Percentiles rank a stretch among this genome's conserved stretches.
Conservation (phyloP, 495 filamentous ascomycete genomes). For the Cercophora scortea region DNA sequence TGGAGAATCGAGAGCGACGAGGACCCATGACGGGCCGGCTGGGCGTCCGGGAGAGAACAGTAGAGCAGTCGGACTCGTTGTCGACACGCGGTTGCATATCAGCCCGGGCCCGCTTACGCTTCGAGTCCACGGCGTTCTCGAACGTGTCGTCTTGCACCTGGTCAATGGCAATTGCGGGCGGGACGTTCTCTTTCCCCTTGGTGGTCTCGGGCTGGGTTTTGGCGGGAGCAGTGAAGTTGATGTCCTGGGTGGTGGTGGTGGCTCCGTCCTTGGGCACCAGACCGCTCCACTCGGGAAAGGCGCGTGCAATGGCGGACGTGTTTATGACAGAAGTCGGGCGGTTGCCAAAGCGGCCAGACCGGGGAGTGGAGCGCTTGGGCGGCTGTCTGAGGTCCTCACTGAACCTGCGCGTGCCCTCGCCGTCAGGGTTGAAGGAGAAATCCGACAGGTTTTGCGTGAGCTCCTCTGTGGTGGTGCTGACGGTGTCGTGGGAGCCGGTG, state of each 20-base stretch:
- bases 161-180: conserved; percentile 16
- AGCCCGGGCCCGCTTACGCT: conserved; percentile 22
- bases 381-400: conserved; percentile 12
- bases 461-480: conserved; percentile 34
- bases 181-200: conserved; percentile 31
- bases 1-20: conserved; percentile 21
- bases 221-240: conserved; percentile 10
- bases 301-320: conserved; percentile 54
- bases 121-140: conserved; percentile 17
- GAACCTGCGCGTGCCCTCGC: conserved; percentile 35
- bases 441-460: conserved; percentile 30
- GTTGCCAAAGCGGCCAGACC: conserved; percentile 22
- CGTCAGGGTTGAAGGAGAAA: conserved; percentile 37
- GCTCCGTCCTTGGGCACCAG: conserved; percentile 14
- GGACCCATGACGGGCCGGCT: conserved; percentile 3
- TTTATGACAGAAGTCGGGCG: conserved; percentile 34
- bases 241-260: conserved; percentile 11
- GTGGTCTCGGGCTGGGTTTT: neutral
- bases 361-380: conserved; percentile 11
- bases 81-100: conserved; percentile 40
- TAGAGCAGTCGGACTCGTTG: conserved; percentile 35
- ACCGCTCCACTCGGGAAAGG: conserved; percentile 52
- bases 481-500: conserved; percentile 43
- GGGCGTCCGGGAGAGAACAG: conserved; percentile 25
- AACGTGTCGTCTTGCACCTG: conserved; percentile 16